These are phyloP conservation scores for Ascochyta rabiei DNA, from an alignment of 2,329 filamentous ascomycete species.

Conservation along the genomic window DNA sequence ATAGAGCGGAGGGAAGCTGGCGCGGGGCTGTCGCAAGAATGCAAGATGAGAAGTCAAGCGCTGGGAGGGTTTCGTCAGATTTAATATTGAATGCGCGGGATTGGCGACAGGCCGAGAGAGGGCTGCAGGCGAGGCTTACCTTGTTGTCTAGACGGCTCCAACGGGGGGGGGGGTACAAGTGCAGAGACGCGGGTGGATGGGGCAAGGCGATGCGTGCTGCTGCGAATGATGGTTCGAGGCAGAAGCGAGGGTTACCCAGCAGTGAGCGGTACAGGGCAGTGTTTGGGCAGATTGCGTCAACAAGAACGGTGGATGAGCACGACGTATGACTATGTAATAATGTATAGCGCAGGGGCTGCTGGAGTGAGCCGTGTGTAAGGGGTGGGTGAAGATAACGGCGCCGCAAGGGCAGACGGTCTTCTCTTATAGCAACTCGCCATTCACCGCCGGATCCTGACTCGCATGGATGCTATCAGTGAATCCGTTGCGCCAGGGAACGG, in stretches of 20 bases:
- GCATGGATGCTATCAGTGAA: constrained; percentile 24
- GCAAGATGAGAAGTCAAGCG: constrained; percentile 27
- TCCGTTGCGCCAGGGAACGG: constrained; percentile 29
- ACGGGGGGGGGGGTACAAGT: neutral
- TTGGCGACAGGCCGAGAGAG: constrained; percentile 28
- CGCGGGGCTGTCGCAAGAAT: constrained; percentile 6
- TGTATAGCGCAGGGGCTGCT: constrained; percentile 8
- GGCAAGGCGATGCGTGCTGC: constrained; percentile 23
- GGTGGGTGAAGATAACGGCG: constrained; percentile 16
- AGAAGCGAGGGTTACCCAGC: constrained; percentile 12
- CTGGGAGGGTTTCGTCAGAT: constrained; percentile 46
- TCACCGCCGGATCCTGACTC: constrained; percentile 40
- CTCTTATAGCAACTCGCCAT: constrained; percentile 33
- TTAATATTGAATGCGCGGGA: constrained; percentile 35
- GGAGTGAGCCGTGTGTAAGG: constrained; percentile 10
- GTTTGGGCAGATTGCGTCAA: constrained; percentile 11
- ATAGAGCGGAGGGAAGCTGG: constrained; percentile 20
- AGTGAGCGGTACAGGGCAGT: neutral
- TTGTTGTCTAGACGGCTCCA: constrained; percentile 28
- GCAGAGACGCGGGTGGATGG: constrained; percentile 9
- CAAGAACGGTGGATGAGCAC: constrained; percentile 1
- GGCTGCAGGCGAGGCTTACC: constrained; percentile 43
- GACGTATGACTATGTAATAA: no score
- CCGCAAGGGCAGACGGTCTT: constrained; percentile 23
- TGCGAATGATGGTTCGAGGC: constrained; percentile 10